Evolutionary conservation across 306 rosid species (phyloP), one percentile per base, ranked within the genome.

Genomic region (Rosa multiflora): DNA sequence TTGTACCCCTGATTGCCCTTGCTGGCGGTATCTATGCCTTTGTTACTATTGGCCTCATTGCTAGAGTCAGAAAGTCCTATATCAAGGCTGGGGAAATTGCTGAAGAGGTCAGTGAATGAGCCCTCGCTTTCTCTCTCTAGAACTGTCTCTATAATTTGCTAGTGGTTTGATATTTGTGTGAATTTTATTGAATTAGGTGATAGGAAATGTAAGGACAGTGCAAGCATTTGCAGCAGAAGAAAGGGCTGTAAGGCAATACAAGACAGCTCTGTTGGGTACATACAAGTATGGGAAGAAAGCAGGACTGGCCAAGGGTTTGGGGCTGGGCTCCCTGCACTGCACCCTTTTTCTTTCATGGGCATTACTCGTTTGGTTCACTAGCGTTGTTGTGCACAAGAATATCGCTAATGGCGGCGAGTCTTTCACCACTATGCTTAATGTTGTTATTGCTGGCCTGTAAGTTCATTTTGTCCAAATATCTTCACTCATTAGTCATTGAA

Each of bases 171-270:
- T 26, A 43, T 23, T 29, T 76, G 47, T 47, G 12, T 35, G 39
- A 1, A 15, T 52, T 49, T 21, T 10, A 43, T 58, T 39, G 12
- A 39, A 26, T 80, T 85, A 94, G 98, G 94, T 94, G 46, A 88
- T 94, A 47, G 99, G 97, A 26, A 95, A 95, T 81, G 97, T 95
- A 51, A 88, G 99, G 78, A 95, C 93, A 39, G 99, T 95, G 0
- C 99, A 95, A 83, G 99, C 99, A 80, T 95, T 95, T 91, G 91
- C 96, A 2, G 99, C 97, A 78, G 99, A 95, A 86, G 98, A 95
- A 77, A 87, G 79, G 66, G 97, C 99, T 6, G 97, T 95, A 48
- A 88, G 73, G 80, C 81, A 88, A 72, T 95, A 95, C 73, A 91
- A 69, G 81, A 84, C 84, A 17, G 97, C 99, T 48, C 95, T 92